Percentiles rank a stretch among this genome's conserved stretches.
phyloP scores from a whole-genome alignment of 352 stramenopile species.

The Pythium chondricola region DNA sequence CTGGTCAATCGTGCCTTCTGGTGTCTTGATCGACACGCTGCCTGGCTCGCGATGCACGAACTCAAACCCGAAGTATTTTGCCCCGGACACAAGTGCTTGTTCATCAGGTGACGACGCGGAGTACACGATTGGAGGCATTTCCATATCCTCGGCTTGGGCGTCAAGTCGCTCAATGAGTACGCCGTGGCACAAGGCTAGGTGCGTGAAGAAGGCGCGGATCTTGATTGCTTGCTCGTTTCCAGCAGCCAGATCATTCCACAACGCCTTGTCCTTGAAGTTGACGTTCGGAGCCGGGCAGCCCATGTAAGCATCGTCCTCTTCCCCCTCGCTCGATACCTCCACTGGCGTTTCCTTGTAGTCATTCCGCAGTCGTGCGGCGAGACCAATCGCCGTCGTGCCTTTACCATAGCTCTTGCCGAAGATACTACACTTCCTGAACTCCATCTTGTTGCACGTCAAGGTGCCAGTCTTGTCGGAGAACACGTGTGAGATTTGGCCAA shows the following conservation, averaged over 20 bases:
- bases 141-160: constrained; percentile 32
- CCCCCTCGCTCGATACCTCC: constrained; percentile 37
- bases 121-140: constrained; percentile 52
- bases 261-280: constrained; percentile 67
- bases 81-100: constrained; percentile 75
- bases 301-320: constrained; percentile 25
- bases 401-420: constrained; percentile 75
- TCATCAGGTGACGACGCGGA: constrained; percentile 89
- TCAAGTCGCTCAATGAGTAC: constrained; percentile 95
- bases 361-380: constrained; percentile 55
- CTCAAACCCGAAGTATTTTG: constrained; percentile 84
- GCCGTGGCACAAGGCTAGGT: constrained; percentile 91
- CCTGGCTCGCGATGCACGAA: constrained; percentile 68
- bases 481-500: constrained; percentile 95
- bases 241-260: constrained; percentile 53
- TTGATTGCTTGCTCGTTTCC: constrained; percentile 33
- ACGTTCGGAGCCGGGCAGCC: constrained; percentile 45
- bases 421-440: constrained; percentile 87
- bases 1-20: constrained; percentile 42
- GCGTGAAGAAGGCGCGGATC: constrained; percentile 80
- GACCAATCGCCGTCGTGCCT: constrained; percentile 77
- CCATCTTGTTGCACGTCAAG: constrained; percentile 87
- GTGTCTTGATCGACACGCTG: constrained; percentile 62
- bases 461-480: constrained; percentile 93
- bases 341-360: constrained; percentile 48